These are phyloP conservation scores for Plasmodium gallinaceum DNA, from an alignment of 169 alveolate genomes.

Conservation along the genomic window DNA sequence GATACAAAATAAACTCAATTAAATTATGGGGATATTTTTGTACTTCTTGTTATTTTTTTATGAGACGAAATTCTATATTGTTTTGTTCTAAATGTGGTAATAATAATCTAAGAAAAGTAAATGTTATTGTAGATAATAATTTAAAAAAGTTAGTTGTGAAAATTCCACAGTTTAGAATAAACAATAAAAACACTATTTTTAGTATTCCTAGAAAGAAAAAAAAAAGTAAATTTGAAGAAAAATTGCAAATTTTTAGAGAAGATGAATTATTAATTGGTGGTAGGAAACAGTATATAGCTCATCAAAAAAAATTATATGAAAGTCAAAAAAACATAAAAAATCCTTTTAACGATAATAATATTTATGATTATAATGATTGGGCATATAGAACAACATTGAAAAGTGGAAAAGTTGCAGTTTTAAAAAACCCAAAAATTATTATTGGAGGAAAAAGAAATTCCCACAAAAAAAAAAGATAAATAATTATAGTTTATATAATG, in stretches of 20 bases:
- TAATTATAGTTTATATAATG: background rate
- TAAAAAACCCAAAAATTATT: constrained; percentile 65
- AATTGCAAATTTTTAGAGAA: constrained; percentile 83
- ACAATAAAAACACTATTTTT: constrained; percentile 83
- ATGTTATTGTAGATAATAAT: constrained; percentile 84
- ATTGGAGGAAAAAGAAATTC: constrained; percentile 45
- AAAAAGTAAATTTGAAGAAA: constrained; percentile 79
- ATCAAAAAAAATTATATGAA: constrained; percentile 77
- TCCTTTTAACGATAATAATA: constrained; percentile 53
- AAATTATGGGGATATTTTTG: constrained; percentile 91
- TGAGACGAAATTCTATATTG: constrained; percentile 77
- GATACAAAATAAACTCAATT: constrained; percentile 87
- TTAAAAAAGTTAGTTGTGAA: constrained; percentile 76
- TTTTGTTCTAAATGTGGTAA: constrained; percentile 93
- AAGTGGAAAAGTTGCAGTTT: constrained; percentile 63
- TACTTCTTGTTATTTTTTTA: constrained; percentile 84
- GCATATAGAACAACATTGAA: constrained; percentile 64
- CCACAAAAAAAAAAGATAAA: constrained; percentile 28
- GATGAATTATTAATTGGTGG: constrained; percentile 87
- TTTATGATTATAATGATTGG: constrained; percentile 42
- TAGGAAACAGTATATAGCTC: constrained; percentile 76
- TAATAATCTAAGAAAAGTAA: constrained; percentile 89
- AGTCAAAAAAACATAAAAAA: constrained; percentile 43
- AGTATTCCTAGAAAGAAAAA: constrained; percentile 85
- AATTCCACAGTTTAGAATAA: constrained; percentile 69